Percentiles rank a stretch among this genome's conserved stretches.
Evolutionary conservation across 148 eudicot genomes (phyloP).

Genomic region (Vaccinium vitisidaea): DNA sequence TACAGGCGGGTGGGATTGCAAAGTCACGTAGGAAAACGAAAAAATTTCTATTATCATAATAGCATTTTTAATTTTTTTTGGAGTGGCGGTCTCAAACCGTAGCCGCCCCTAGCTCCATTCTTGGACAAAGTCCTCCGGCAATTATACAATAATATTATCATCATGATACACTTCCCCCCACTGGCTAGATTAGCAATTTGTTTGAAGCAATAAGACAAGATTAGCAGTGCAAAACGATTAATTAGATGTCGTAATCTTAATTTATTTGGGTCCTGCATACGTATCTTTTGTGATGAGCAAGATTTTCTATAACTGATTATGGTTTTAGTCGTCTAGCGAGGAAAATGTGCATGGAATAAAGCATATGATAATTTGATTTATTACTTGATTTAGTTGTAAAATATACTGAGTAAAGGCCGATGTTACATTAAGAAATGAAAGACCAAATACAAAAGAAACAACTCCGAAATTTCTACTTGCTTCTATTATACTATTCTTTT

Average conservation of each 20-base stretch:
- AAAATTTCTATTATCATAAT: too few species aligned
- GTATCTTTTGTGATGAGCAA: slow-evolving; percentile 3
- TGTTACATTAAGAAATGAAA: background rate
- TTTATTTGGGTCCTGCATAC: background rate
- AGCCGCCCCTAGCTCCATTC: too few species aligned
- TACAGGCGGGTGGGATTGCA: too few species aligned
- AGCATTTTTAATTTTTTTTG: too few species aligned
- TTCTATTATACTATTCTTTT: too few species aligned
- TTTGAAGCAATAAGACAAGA: background rate
- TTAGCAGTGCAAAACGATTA: background rate
- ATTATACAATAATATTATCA: too few species aligned
- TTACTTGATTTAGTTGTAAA: background rate
- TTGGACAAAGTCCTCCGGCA: too few species aligned
- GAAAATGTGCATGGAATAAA: slow-evolving; percentile 4
- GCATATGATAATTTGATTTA: background rate
- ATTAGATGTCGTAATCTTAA: background rate
- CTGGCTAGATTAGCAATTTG: background rate
- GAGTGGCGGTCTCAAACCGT: too few species aligned
- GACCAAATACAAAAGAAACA: background rate
- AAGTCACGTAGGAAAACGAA: too few species aligned
- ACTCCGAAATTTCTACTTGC: background rate
- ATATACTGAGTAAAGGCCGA: background rate
- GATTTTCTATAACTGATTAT: slow-evolving; percentile 3
- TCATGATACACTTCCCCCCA: too few species aligned
- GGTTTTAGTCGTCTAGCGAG: background rate